phyloP scores from a whole-genome alignment of 257 asterid species.

The Jasminum sambac region DNA sequence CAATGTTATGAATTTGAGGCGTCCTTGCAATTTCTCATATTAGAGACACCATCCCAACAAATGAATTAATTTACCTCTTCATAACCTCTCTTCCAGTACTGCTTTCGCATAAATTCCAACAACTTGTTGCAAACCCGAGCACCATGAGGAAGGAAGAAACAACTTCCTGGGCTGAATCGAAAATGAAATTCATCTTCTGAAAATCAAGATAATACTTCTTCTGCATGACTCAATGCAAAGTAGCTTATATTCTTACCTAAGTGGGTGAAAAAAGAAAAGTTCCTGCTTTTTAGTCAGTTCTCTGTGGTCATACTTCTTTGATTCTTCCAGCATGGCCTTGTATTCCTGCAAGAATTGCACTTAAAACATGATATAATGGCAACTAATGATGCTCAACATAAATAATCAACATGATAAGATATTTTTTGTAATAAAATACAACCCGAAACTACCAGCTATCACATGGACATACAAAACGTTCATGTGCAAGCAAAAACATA shows the following conservation, averaged over 20 bases:
- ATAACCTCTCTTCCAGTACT: conserved; percentile 94
- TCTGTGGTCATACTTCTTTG: conserved; percentile 96
- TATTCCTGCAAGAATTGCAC: conserved; percentile 67
- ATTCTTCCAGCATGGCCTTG: conserved; percentile 84
- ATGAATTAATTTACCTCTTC: conserved; percentile 64
- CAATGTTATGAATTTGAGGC: conserved; percentile 9
- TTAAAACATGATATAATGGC: conserved; percentile 19
- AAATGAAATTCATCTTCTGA: conserved; percentile 23
- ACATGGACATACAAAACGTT: neutral
- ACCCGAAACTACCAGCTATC: neutral
- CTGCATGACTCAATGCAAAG: neutral
- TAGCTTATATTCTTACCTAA: conserved; percentile 54
- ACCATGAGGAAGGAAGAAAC: conserved; percentile 96
- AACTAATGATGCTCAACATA: conserved; percentile 15
- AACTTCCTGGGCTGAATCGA: conserved; percentile 88
- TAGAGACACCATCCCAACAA: conserved; percentile 16
- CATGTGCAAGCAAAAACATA: neutral
- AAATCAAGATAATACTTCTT: conserved; percentile 17
- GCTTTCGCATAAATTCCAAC: conserved; percentile 66
- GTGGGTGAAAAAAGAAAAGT: conserved; percentile 95
- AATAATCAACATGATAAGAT: conserved; percentile 9
- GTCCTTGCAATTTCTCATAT: neutral
- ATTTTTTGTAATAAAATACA: neutral
- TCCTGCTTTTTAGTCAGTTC: conserved; percentile 96
- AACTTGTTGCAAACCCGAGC: conserved; percentile 89